phyloP scores from a whole-genome alignment of 164 flowering plant genomes.

The Houttuynia cordata region DNA sequence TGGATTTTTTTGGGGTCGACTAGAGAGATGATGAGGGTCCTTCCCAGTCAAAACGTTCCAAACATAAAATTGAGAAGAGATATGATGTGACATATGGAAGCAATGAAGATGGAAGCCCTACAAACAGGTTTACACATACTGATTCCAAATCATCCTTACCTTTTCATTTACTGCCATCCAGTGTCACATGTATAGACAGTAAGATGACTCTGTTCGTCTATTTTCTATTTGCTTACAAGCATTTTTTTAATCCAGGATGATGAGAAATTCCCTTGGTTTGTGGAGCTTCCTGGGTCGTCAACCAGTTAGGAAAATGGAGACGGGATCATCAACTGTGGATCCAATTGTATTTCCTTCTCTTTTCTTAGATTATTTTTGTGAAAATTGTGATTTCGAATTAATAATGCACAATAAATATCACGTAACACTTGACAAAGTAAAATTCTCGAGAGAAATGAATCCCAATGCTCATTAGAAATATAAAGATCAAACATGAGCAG shows the following conservation, averaged over 20 bases:
- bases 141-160: background rate
- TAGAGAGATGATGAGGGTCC: constrained; percentile 49
- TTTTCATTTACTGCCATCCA: background rate
- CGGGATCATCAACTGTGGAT: constrained; percentile 20
- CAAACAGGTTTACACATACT: constrained; percentile 8
- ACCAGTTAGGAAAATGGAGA: constrained; percentile 20
- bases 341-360: constrained; percentile 20
- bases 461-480: no score
- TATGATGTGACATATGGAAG: constrained; percentile 13
- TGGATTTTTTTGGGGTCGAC: constrained; percentile 10
- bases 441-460: no score
- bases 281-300: constrained; percentile 47
- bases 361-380: no score
- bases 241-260: constrained; percentile 14
- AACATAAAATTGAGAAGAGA: constrained; percentile 21
- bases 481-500: no score
- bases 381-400: background rate
- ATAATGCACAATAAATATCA: no score
- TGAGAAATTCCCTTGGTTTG: constrained; percentile 37
- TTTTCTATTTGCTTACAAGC: background rate
- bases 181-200: no score
- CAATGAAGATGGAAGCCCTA: constrained; percentile 13
- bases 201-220: background rate
- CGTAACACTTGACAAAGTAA: no score
- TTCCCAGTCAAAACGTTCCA: constrained; percentile 16